phyloP scores from a whole-genome alignment of 163 green algal species.

The Botryococcus braunii region DNA sequence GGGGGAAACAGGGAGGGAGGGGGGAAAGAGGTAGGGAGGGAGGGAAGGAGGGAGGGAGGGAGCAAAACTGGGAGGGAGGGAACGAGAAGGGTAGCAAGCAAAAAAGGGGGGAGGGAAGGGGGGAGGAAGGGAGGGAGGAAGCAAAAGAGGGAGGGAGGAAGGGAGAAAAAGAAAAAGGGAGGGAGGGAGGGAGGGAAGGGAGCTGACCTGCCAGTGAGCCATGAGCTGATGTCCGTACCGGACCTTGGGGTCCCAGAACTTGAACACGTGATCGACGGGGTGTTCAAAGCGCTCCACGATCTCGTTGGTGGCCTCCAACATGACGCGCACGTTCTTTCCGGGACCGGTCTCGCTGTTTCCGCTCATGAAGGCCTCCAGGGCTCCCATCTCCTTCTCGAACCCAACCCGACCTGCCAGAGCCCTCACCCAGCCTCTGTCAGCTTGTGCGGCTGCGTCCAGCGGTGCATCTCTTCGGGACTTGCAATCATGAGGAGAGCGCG shows the following conservation, averaged over 20 bases:
- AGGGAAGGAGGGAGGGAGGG: no score
- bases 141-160: no score
- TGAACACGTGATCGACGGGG: neutral
- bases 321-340: constrained; percentile 2
- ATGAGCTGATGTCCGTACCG: neutral
- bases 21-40: no score
- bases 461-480: no score
- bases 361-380: constrained; percentile 9
- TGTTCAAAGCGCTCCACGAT: neutral
- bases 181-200: neutral
- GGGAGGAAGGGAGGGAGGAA: no score
- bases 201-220: constrained; percentile 1
- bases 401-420: constrained; percentile 28
- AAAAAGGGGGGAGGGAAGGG: no score
- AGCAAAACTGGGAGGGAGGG: no score
- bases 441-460: no score
- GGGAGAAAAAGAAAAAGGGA: neutral
- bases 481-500: no score
- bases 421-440: no score
- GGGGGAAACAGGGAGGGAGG: no score
- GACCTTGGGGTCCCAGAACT: neutral
- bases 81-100: no score
- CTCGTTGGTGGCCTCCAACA: constrained; percentile 16
- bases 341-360: neutral
- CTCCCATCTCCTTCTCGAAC: constrained; percentile 40